These are phyloP conservation scores for Podospora anserina DNA, from an alignment of 495 filamentous ascomycete genomes.

Conservation along the genomic window DNA sequence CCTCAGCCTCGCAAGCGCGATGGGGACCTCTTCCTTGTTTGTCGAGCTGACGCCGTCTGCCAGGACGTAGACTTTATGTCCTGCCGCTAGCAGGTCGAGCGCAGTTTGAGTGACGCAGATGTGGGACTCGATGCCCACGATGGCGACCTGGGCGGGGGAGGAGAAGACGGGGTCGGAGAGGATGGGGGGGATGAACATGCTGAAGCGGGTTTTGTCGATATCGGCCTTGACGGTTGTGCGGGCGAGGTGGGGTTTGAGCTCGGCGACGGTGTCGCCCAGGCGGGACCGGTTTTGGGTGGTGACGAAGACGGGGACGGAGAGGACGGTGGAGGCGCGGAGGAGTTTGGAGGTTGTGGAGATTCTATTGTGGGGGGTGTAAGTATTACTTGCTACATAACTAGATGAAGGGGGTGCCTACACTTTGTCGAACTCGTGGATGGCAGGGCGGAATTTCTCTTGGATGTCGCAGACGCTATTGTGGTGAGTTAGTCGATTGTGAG, in stretches of 20 bases:
- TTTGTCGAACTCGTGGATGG: conserved; percentile 78
- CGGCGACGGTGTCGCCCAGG: conserved; percentile 73
- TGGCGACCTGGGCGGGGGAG: conserved; percentile 44
- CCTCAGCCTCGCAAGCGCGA: conserved; percentile 74
- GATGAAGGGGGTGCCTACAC: conserved; percentile 50
- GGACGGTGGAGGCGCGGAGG: conserved; percentile 52
- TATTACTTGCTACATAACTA: neutral
- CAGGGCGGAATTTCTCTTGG: conserved; percentile 84
- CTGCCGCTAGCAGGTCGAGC: conserved; percentile 69
- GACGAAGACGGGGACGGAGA: conserved; percentile 73
- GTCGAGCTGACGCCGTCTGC: conserved; percentile 90
- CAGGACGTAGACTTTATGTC: conserved; percentile 80
- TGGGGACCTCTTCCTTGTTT: conserved; percentile 72
- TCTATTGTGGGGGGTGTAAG: conserved; percentile 29
- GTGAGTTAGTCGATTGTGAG: conserved; percentile 3
- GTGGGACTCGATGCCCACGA: conserved; percentile 89
- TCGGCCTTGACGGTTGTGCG: conserved; percentile 45
- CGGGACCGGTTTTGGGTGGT: conserved; percentile 78
- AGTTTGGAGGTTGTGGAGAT: conserved; percentile 54
- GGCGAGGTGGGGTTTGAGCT: conserved; percentile 51
- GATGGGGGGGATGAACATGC: conserved; percentile 61
- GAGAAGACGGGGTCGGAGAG: conserved; percentile 11
- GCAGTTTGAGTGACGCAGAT: conserved; percentile 94
- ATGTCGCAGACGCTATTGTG: conserved; percentile 80
- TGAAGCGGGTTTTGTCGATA: conserved; percentile 85